Percentiles rank a stretch among this genome's conserved stretches.
These are phyloP conservation scores for Globisporangium radiosum DNA, from an alignment of 352 stramenopile species.

Conservation along the genomic window DNA sequence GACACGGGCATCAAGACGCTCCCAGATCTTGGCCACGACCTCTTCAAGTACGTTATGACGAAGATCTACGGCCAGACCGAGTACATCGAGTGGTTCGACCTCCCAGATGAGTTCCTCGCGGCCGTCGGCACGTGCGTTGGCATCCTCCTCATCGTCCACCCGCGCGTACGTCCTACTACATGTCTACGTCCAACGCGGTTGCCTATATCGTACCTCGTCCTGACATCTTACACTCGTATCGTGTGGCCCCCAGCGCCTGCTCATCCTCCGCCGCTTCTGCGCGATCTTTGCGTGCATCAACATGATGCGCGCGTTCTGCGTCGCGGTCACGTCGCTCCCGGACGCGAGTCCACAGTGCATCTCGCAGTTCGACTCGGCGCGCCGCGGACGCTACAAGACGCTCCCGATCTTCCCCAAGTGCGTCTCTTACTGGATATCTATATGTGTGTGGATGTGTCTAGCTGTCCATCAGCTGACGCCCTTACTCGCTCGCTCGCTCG, in stretches of 20 bases:
- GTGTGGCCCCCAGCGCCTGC: slow-evolving; percentile 34
- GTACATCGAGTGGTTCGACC: slow-evolving; percentile 75
- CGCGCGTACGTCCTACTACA: slow-evolving; percentile 38
- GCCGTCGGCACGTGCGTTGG: slow-evolving; percentile 61
- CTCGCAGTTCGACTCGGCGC: slow-evolving; percentile 66
- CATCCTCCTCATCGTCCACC: slow-evolving; percentile 67
- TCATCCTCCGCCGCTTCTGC: slow-evolving; percentile 80
- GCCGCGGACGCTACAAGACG: slow-evolving; percentile 63
- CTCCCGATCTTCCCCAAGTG: slow-evolving; percentile 85
- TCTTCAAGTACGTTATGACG: slow-evolving; percentile 83
- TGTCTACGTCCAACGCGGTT: too few species aligned
- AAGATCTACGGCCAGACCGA: slow-evolving; percentile 80
- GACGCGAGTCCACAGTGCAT: slow-evolving; percentile 85
- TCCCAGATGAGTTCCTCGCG: slow-evolving; percentile 79
- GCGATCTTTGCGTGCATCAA: slow-evolving; percentile 85
- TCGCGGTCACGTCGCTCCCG: slow-evolving; percentile 79
- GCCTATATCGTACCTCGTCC: background rate
- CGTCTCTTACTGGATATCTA: slow-evolving; percentile 10
- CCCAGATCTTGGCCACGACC: slow-evolving; percentile 76
- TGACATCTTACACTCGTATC: background rate
- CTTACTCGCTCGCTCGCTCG: background rate
- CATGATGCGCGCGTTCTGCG: slow-evolving; percentile 78
- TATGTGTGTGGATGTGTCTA: slow-evolving; percentile 4
- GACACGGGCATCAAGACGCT: slow-evolving; percentile 69
- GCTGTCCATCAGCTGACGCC: background rate